Evolutionary conservation across 768 basidiomycete species (phyloP), one percentile per base, ranked within the genome.

Genomic region (Kwoniella botswanensis): DNA sequence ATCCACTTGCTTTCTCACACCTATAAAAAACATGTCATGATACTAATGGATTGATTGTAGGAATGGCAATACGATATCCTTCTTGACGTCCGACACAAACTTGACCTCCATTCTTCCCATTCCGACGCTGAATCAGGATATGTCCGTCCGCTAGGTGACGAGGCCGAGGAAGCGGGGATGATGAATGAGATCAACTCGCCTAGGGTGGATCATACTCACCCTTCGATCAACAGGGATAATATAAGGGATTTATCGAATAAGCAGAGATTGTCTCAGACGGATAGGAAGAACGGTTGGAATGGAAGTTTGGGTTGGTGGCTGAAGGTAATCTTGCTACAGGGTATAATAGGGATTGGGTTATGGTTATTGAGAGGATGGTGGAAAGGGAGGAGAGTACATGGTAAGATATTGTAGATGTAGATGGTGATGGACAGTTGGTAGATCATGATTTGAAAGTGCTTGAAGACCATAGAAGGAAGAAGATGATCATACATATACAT

Each of bases 61-160:
- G 75, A 74, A 68, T 76, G 73, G 73, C 68, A 76, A 66, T 74
- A 74, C 50, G 75, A 76, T 44, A 66, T 76, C 21, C 63, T 76
- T 3, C 75, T 76, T 29, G 75, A 76, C 59, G 71, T 76, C 44
- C 65, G 68, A 44, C 71, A 74, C 54, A 70, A 64, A 46, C 62
- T 70, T 22, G 68, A 70, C 50, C 62, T 70, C 7, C 63, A 63
- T 55, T 26, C 46, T 13, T 54, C 54, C n/a, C 43, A 55, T 35
- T 21, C 63, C 21, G 67, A 57, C 35, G 9, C 52, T 11, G 46
- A 54, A 13, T 42, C 53, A 11, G 50, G 21, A 12, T 22, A 24
- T 22, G 50, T 44, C 10, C 21, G 29, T 26, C 11, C 41, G 22
- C 24, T 21, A 22, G 41, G 63, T 35, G 21, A 50, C 7, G 18